phyloP scores from a whole-genome alignment of 768 basidiomycete genomes.

The Trichaptum fuscoviolaceum region DNA sequence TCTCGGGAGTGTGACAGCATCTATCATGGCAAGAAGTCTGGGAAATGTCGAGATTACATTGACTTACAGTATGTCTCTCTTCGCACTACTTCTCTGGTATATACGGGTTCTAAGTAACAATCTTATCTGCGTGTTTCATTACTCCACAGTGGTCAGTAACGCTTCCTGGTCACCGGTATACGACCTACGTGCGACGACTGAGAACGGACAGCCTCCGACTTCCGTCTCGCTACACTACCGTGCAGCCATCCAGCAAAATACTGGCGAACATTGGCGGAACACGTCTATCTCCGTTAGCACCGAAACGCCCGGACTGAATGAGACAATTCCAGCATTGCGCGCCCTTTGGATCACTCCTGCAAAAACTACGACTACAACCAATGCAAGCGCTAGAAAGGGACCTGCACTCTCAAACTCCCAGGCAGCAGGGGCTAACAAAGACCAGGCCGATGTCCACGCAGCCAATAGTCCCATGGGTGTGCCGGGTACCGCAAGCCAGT shows the following conservation, averaged over 20 bases:
- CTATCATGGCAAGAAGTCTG: slow-evolving; percentile 35
- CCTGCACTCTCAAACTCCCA: background rate
- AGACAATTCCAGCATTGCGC: slow-evolving; percentile 15
- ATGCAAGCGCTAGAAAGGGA: too few relatives aligned
- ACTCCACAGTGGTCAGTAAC: slow-evolving; percentile 37
- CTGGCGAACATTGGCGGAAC: slow-evolving; percentile 27
- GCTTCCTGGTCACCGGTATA: slow-evolving; percentile 51
- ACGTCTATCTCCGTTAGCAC: slow-evolving; percentile 23
- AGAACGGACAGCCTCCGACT: slow-evolving; percentile 29
- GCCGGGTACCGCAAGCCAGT: too few relatives aligned
- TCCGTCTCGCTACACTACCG: slow-evolving; percentile 22
- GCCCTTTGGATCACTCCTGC: slow-evolving; percentile 27
- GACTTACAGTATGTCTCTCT: slow-evolving; percentile 44
- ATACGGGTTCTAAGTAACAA: background rate
- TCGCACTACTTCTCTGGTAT: background rate
- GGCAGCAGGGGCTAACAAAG: background rate
- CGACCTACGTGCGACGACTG: slow-evolving; percentile 48
- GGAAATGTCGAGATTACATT: slow-evolving; percentile 38
- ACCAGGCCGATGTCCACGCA: background rate
- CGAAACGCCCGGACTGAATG: slow-evolving; percentile 15
- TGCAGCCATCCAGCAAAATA: slow-evolving; percentile 23
- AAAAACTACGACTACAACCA: background rate
- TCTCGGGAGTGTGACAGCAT: slow-evolving; percentile 32
- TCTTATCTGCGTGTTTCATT: background rate
- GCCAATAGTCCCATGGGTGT: background rate